Percentiles rank a stretch among this genome's conserved stretches.
Evolutionary conservation across 768 basidiomycete species (phyloP).

Genomic region (Kwoniella newhampshirensis): DNA sequence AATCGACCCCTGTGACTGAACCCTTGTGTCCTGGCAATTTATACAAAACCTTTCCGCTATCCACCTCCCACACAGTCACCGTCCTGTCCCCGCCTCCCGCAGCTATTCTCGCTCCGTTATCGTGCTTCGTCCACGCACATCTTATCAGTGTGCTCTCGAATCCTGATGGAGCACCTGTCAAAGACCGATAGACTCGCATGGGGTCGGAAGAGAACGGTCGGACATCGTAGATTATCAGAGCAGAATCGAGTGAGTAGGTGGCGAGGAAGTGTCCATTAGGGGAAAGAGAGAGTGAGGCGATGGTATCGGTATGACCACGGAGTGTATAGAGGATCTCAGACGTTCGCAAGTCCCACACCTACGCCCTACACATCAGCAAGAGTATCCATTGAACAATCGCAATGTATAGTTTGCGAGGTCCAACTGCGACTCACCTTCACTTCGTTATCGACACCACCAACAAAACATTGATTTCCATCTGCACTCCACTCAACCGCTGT

Average conservation of each 20-base stretch:
- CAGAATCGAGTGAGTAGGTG: conserved; percentile 85
- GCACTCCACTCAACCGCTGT: conserved; percentile 89
- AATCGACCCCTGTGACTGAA: conserved; percentile 91
- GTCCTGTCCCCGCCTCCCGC: conserved; percentile 56
- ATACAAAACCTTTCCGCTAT: conserved; percentile 49
- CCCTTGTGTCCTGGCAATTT: conserved; percentile 90
- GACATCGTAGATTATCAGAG: conserved; percentile 84
- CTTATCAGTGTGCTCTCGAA: conserved; percentile 85
- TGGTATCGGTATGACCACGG: conserved; percentile 86
- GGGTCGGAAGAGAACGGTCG: conserved; percentile 89
- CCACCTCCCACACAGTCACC: conserved; percentile 56
- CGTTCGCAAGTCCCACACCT: conserved; percentile 91
- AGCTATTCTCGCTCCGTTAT: conserved; percentile 54
- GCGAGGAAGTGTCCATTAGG: conserved; percentile 84
- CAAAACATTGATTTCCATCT: conserved; percentile 83
- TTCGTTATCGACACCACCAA: conserved; percentile 93
- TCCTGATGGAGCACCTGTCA: conserved; percentile 84
- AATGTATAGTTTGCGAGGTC: too few species aligned
- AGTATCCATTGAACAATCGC: not conserved
- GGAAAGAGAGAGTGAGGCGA: conserved; percentile 86
- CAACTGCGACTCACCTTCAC: conserved; percentile 85
- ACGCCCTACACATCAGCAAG: conserved; percentile 4
- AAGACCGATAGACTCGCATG: conserved; percentile 69
- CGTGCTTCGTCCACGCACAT: conserved; percentile 75
- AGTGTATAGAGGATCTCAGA: conserved; percentile 75